A percentile compares a stretch with the other conserved stretches of the same genome.
phyloP scores from a whole-genome alignment of 1,284 basidiomycete species.

The Papiliotrema laurentii region DNA sequence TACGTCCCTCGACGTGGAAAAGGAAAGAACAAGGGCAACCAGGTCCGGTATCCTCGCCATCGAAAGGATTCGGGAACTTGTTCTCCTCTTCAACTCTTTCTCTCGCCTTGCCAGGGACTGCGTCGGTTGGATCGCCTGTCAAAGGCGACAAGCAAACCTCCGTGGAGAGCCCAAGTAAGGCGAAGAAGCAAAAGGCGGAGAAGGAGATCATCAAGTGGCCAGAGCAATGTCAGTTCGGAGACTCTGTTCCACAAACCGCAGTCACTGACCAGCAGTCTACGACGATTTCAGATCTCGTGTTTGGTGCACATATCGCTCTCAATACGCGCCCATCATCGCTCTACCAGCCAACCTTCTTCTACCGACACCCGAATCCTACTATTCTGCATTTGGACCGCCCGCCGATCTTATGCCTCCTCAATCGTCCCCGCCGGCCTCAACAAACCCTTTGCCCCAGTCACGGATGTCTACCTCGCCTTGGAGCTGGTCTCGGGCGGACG shows the following conservation, averaged over 20 bases:
- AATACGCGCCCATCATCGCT: constrained; percentile 77
- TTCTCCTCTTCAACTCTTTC: constrained; percentile 33
- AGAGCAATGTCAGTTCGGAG: constrained; percentile 39
- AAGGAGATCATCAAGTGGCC: constrained; percentile 44
- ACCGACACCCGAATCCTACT: constrained; percentile 44
- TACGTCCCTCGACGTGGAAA: constrained; percentile 31
- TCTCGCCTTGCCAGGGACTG: constrained; percentile 19
- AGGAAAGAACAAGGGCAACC: constrained; percentile 14
- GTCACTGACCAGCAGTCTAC: constrained; percentile 60
- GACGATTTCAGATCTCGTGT: constrained; percentile 82
- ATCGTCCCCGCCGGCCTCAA: constrained; percentile 9
- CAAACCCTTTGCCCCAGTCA: constrained; percentile 5
- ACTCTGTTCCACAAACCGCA: background rate
- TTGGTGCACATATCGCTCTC: constrained; percentile 89
- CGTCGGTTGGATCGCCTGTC: constrained; percentile 15
- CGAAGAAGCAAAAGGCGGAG: constrained; percentile 29
- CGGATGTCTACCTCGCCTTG: constrained; percentile 18
- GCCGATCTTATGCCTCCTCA: constrained; percentile 43
- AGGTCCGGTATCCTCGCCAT: constrained; percentile 15
- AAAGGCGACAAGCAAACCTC: constrained; percentile 7
- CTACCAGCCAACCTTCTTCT: constrained; percentile 33
- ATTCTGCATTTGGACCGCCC: constrained; percentile 52
- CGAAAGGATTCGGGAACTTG: constrained; percentile 41
- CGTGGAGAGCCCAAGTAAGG: constrained; percentile 27
- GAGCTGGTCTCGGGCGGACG: constrained; percentile 53